A percentile compares a stretch with the other conserved stretches of the same genome.
These are phyloP conservation scores for Chloropicon primus DNA, from an alignment of 139 green algal genomes.

Conservation along the genomic window DNA sequence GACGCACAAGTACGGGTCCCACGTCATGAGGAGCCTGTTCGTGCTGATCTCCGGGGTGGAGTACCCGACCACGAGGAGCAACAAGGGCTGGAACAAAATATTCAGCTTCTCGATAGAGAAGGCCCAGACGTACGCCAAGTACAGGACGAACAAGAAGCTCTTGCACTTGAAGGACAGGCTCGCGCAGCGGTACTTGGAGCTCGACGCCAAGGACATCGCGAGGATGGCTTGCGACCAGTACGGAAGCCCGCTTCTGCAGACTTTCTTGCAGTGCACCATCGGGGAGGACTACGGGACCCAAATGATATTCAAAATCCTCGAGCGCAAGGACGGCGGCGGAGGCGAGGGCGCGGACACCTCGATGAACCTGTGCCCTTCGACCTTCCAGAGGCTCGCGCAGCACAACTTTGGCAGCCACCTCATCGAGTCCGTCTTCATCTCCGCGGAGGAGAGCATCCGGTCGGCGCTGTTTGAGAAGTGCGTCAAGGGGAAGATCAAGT, in stretches of 20 bases:
- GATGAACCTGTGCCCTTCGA: not conserved
- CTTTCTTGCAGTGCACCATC: not conserved
- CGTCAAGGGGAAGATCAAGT: not conserved
- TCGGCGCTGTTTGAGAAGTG: not conserved
- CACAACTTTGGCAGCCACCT: not conserved
- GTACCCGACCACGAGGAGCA: not conserved
- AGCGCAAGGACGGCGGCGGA: not conserved
- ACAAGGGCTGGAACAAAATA: not conserved
- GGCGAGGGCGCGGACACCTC: not conserved
- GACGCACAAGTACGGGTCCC: not conserved
- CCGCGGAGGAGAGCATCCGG: not conserved
- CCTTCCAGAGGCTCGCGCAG: not conserved
- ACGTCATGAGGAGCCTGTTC: not conserved
- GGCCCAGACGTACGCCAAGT: not conserved
- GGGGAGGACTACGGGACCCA: not conserved
- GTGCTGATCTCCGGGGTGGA: not conserved
- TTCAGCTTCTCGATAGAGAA: not conserved
- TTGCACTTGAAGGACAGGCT: not conserved
- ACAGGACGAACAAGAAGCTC: not conserved
- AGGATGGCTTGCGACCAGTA: not conserved
- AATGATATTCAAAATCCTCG: not conserved
- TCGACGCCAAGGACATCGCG: not conserved
- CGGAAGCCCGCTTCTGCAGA: not conserved
- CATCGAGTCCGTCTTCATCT: not conserved
- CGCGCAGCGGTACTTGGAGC: not conserved